Conservation (phyloP, 345 rosid species). For the Euphorbia pulcherrima region DNA sequence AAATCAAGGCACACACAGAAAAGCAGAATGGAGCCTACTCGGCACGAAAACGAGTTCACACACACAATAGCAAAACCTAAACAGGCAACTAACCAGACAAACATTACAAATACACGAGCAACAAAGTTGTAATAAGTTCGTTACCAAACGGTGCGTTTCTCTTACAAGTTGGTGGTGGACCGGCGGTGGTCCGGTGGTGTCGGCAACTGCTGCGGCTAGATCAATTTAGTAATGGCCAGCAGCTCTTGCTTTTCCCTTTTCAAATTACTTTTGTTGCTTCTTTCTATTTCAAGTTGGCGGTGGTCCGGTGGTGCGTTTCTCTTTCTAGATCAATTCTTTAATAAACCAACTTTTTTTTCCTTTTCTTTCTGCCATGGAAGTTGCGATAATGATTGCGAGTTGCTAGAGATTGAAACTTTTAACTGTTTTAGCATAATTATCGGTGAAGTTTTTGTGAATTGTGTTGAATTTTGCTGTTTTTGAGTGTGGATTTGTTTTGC, state of each 20-base stretch:
- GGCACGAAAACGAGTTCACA: background rate
- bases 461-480: background rate
- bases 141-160: slow-evolving; percentile 7
- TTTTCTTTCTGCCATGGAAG: slow-evolving; percentile 5
- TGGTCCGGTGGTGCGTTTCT: no score
- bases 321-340: no score
- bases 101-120: background rate
- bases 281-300: slow-evolving; percentile 56
- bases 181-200: slow-evolving; percentile 8
- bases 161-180: background rate
- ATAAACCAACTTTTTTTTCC: background rate
- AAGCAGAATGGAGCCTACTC: background rate
- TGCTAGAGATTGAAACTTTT: background rate
- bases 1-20: no score
- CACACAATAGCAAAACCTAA: background rate
- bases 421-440: no score
- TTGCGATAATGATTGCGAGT: background rate
- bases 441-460: background rate
- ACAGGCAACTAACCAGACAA: background rate
- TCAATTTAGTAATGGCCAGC: slow-evolving; percentile 38
- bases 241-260: slow-evolving; percentile 19
- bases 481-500: background rate
- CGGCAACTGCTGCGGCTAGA: no score
- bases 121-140: background rate
- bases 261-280: slow-evolving; percentile 32